A percentile compares a stretch with the other conserved stretches of the same genome.
These are phyloP conservation scores for Phytophthora agathidicida DNA, from an alignment of 352 stramenopile genomes.

Conservation along the genomic window DNA sequence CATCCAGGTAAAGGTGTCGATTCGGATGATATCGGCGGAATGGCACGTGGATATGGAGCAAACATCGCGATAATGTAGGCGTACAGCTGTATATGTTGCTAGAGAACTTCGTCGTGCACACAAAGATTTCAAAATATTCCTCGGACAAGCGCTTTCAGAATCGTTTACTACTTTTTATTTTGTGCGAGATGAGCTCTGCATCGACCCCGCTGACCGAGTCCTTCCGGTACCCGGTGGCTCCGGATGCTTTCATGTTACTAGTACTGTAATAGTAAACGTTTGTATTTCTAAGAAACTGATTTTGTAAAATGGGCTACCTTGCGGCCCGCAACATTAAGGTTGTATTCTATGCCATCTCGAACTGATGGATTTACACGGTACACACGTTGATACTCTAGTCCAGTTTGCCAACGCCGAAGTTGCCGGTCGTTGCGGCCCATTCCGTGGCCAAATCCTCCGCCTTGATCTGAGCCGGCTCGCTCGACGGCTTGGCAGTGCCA, in stretches of 20 bases:
- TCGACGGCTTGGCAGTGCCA: conserved; percentile 13
- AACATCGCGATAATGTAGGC: not conserved
- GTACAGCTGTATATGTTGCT: no score
- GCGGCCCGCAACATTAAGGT: conserved; percentile 15
- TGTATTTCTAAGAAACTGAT: no score
- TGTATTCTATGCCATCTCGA: conserved; percentile 17
- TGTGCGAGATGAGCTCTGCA: no score
- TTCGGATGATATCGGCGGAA: conserved; percentile 3
- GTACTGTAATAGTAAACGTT: no score
- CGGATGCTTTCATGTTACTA: no score
- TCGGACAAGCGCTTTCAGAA: no score
- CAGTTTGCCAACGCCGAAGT: conserved; percentile 24
- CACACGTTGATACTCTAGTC: conserved; percentile 14
- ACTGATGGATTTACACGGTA: conserved; percentile 15
- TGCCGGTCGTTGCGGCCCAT: conserved; percentile 18
- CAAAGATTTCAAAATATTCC: no score
- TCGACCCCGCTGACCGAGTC: no score
- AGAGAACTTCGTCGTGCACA: not conserved
- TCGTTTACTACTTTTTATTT: no score
- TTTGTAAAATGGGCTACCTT: conserved; percentile 3
- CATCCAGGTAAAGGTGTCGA: conserved; percentile 17
- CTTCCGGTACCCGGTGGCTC: no score
- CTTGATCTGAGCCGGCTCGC: conserved; percentile 10
- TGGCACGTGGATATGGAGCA: not conserved
- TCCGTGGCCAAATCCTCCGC: conserved; percentile 16